phyloP scores from a whole-genome alignment of 1,284 basidiomycete genomes.

The Ganoderma multipileum region DNA sequence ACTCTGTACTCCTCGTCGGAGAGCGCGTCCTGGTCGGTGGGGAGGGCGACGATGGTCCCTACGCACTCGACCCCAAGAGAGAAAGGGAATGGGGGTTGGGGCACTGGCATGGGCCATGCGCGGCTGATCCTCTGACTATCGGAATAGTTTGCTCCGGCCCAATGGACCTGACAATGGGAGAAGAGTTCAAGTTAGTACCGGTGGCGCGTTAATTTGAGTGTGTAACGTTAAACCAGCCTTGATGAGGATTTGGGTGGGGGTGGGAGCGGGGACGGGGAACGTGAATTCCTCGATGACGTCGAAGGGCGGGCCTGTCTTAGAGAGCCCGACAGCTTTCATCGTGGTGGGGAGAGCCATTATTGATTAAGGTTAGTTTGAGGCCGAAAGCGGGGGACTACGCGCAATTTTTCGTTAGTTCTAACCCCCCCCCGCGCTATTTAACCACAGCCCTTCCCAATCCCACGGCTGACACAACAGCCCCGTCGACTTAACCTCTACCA shows the following conservation, averaged over 20 bases:
- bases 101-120: neutral
- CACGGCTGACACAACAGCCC: too few relatives aligned
- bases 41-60: neutral
- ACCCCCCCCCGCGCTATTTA: neutral
- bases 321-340: neutral
- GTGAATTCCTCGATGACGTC: slow-evolving; percentile 1
- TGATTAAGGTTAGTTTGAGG: neutral
- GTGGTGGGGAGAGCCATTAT: neutral
- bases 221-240: neutral
- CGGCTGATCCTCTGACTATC: neutral
- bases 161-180: neutral
- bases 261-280: neutral
- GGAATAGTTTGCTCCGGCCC: neutral
- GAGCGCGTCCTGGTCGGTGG: neutral
- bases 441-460: too few relatives aligned
- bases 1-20: neutral
- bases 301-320: neutral
- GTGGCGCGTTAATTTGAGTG: too few relatives aligned
- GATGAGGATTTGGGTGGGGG: neutral
- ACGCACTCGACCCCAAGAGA: neutral
- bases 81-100: neutral
- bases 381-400: neutral
- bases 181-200: too few relatives aligned
- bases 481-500: too few relatives aligned
- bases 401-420: too few relatives aligned